Percentiles rank a stretch among this genome's conserved stretches.
Conservation (phyloP, 1,284 basidiomycete genomes). For the Ustilago trichophora region DNA sequence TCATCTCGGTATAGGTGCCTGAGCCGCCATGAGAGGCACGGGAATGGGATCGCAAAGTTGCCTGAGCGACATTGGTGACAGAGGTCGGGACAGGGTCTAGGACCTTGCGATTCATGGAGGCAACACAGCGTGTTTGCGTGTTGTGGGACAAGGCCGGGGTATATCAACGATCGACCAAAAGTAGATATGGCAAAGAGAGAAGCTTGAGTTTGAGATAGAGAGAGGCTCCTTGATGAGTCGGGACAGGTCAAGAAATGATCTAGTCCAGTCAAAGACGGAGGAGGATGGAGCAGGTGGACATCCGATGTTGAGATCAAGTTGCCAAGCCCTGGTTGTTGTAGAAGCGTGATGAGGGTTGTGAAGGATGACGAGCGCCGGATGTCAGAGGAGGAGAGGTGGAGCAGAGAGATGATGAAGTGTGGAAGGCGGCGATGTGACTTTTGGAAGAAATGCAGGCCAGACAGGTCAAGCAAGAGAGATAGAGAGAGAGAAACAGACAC, state of each 20-base stretch:
- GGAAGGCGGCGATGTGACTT: constrained; percentile 22
- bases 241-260: neutral
- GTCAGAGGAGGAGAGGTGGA: constrained; percentile 6
- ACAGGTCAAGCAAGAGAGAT: too few relatives aligned
- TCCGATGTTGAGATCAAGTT: neutral
- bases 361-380: constrained; percentile 4
- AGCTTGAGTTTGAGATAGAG: constrained; percentile 10
- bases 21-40: constrained; percentile 42
- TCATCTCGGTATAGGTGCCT: constrained; percentile 49
- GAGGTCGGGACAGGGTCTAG: constrained; percentile 25
- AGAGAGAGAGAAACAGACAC: too few relatives aligned
- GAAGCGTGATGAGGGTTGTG: constrained; percentile 11
- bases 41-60: constrained; percentile 24
- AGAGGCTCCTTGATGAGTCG: neutral
- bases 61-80: constrained; percentile 31
- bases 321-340: neutral
- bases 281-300: neutral
- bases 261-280: constrained; percentile 2
- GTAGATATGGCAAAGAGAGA: neutral
- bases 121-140: neutral
- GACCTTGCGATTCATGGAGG: constrained; percentile 32
- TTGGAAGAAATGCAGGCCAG: constrained; percentile 18
- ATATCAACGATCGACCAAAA: neutral
- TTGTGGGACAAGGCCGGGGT: neutral
- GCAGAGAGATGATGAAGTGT: neutral